Percentiles rank a stretch among this genome's conserved stretches.
These are phyloP conservation scores for Wallacemonas sp. DNA, from an alignment of 208 protist genomes.

Conservation along the genomic window DNA sequence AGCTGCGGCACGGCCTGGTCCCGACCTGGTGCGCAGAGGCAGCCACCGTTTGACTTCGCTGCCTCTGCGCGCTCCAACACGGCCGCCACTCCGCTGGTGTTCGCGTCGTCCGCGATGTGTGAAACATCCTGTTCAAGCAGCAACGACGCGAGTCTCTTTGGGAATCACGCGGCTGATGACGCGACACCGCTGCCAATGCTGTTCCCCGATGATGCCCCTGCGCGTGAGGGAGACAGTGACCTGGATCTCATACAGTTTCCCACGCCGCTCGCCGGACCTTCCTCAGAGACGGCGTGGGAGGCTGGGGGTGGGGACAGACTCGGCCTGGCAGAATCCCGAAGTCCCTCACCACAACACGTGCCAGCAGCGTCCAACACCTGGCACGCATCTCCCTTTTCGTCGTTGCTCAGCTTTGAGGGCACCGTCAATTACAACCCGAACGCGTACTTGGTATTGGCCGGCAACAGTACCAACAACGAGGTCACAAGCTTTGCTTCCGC, in stretches of 20 bases:
- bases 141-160: conserved; percentile 11
- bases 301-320: no score
- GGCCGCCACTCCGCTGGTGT: background rate
- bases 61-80: no score
- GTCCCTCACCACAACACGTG: background rate
- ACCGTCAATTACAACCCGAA: background rate
- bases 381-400: background rate
- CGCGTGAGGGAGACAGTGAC: background rate
- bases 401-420: background rate
- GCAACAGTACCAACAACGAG: background rate
- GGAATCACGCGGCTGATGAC: background rate
- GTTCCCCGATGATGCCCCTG: background rate
- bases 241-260: no score
- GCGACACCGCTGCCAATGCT: background rate
- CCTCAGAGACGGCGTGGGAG: no score
- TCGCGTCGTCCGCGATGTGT: background rate
- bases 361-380: no score
- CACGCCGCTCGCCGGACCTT: no score
- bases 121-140: background rate
- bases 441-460: background rate
- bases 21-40: no score
- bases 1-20: no score
- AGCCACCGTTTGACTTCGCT: no score
- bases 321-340: no score
- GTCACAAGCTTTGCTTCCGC: background rate